Base-by-base conservation (phyloP, 495 filamentous ascomycete genomes). In the Penicillium verhagenii region DNA sequence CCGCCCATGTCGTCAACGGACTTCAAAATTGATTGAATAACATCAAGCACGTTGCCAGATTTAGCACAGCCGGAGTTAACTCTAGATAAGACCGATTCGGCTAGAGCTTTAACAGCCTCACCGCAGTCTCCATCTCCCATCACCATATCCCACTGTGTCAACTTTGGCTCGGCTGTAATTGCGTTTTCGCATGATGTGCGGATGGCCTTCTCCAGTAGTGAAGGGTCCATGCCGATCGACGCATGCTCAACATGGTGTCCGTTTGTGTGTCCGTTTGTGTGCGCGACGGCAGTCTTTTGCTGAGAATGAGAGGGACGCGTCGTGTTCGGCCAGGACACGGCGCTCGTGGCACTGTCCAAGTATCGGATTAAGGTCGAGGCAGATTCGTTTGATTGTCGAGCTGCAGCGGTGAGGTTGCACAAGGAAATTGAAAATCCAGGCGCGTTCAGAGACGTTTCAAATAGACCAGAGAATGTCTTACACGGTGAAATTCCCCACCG, bases 71-170 rank as follows among this genome's bases (percentile, higher is more conserved):
- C 44, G 14, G 28, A 28, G 24, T 47, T 18, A 13, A 54, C 10
- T 29, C 21, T 47, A 9, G 14, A 23, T 24, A 29, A 8, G 14
- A 47, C 39, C 10, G 33, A 54, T 23, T 47, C 42, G 29, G 52
- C 52, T 16, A 53, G 52, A 14, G 29, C 21, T 38, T 38, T 19
- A n/a, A 47, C 43, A 6, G 42, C 52, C n/a, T 54, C 52, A 28
- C 52, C 52, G 28, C 52, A 54, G 31, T 54, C 52, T 28, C 52
- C 31, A 47, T 54, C 33, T 8, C 51, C 51, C 51, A 53, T 53
- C 14, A 47, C 51, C 40, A 39, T 53, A 24, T 53, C 51, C 42
- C 40, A 53, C 31, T 53, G 16, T 1, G 51, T 53, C 40, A 53
- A n/a, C 14, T 46, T 46, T 46, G 51, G 51, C 38, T 53, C 43